Base-by-base conservation (phyloP, 306 rosid genomes). In the Quillaja saponaria region DNA sequence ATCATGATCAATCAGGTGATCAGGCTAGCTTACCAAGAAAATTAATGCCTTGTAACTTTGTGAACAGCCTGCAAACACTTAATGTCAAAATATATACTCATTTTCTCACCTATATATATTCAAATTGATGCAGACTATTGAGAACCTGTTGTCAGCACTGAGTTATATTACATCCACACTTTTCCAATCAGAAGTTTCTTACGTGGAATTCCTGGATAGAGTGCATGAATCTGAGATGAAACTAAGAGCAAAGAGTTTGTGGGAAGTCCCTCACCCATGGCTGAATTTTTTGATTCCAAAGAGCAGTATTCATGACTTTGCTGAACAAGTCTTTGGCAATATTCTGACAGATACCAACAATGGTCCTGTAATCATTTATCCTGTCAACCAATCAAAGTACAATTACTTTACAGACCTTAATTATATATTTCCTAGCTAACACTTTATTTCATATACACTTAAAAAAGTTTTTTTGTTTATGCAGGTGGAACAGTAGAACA, bases 191-290 rank as follows among this genome's bases (percentile, higher is more conserved):
- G 90, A 89, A 85, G 95, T 87, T 73, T 74, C 95, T 58, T 89
- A 85, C 78, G 69, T 84, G 60, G 83, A 87, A 55, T 94, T 94
- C 75, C 83, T 94, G 16, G 87, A 94, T 15, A 85, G 97, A 67
- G 99, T 94, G 42, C 99, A 94, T 49, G 67, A 76, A 38, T 87
- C 96, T 11, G 87, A 78, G 80, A 67, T 20, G 73, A 78, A 83
- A 71, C 82, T 94, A 28, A 76, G 83, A 80, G 85, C 65, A 38
- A 80, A 87, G 66, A 95, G 90, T 33, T 74, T 89, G 44, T 89
- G 91, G 97, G 96, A 94, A 45, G 79, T 94, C 78, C 97, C 95
- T 48, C 99, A 89, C 58, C 99, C 99, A 16, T 94, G 99, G 99
- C 69, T 94, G 69, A 94, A 94, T 78, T 81, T 94, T 48, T 71